These are phyloP conservation scores for Iberis pinnata DNA, from an alignment of 345 rosid genomes.

Conservation along the genomic window DNA sequence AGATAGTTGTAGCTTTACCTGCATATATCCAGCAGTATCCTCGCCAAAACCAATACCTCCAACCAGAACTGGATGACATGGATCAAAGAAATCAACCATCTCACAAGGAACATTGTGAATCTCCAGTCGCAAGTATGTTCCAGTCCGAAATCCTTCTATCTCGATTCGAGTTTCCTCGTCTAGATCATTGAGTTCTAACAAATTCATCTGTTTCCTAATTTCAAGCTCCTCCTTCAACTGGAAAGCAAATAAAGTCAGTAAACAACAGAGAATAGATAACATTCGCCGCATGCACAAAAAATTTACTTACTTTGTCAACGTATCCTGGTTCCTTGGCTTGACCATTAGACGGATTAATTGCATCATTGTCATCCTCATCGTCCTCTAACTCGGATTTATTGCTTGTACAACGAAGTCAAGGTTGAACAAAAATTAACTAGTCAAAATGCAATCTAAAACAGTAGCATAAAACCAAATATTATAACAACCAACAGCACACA, in stretches of 20 bases:
- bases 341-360: conserved; percentile 30
- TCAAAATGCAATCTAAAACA: conserved; percentile 15
- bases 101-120: conserved; percentile 85
- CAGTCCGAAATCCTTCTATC: conserved; percentile 81
- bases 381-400: conserved; percentile 53
- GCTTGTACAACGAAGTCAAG: conserved; percentile 56
- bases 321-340: conserved; percentile 57
- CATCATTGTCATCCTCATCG: conserved; percentile 51
- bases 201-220: conserved; percentile 67
- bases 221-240: conserved; percentile 88
- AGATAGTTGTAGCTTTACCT: conserved; percentile 43
- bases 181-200: conserved; percentile 68
- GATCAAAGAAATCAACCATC: conserved; percentile 91
- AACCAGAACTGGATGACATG: conserved; percentile 73
- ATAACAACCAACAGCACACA: conserved; percentile 12
- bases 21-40: conserved; percentile 91
- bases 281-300: conserved; percentile 8
- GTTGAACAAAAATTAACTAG: conserved; percentile 25
- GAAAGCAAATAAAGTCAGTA: conserved; percentile 27
- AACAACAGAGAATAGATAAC: conserved; percentile 18
- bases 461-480: conserved; percentile 8
- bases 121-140: conserved; percentile 80
- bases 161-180: conserved; percentile 71
- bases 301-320: conserved; percentile 57
- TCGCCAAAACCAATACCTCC: conserved; percentile 89